These are phyloP conservation scores for Lachnellula subtilissima DNA, from an alignment of 2,329 filamentous ascomycete genomes.

Conservation along the genomic window DNA sequence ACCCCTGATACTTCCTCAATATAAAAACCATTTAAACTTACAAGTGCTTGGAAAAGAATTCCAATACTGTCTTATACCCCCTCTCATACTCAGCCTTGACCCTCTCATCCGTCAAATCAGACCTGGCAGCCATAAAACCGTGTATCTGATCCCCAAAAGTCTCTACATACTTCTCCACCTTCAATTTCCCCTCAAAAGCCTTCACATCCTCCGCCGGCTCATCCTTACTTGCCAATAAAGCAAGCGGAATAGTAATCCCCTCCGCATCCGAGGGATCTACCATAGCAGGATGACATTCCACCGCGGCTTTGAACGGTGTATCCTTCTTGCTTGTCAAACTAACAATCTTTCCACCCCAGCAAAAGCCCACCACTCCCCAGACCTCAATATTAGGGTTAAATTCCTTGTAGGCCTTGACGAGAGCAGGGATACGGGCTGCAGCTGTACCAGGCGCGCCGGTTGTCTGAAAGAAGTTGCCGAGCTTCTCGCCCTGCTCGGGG, in stretches of 20 bases:
- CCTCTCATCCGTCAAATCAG: constrained; percentile 41
- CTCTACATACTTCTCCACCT: constrained; percentile 42
- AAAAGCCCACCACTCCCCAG: constrained; percentile 30
- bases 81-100: constrained; percentile 44
- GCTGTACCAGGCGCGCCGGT: constrained; percentile 29
- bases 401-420: constrained; percentile 39
- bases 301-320: constrained; percentile 48
- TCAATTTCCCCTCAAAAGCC: constrained; percentile 40
- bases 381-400: constrained; percentile 50
- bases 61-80: constrained; percentile 41
- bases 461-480: constrained; percentile 52
- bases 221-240: constrained; percentile 63
- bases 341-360: constrained; percentile 33
- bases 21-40: constrained; percentile 10
- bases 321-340: constrained; percentile 16
- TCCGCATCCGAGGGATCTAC: constrained; percentile 58
- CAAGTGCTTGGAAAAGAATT: constrained; percentile 41
- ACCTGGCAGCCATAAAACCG: constrained; percentile 55
- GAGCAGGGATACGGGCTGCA: constrained; percentile 45
- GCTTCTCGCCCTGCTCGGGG: constrained; percentile 56
- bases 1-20: too few species aligned
- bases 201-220: constrained; percentile 43
- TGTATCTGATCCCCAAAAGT: constrained; percentile 48
- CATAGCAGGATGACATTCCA: constrained; percentile 56
- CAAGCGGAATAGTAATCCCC: constrained; percentile 55